Evolutionary conservation across 768 basidiomycete species (phyloP).

Genomic region (Porphyrellus cyaneotinctus): DNA sequence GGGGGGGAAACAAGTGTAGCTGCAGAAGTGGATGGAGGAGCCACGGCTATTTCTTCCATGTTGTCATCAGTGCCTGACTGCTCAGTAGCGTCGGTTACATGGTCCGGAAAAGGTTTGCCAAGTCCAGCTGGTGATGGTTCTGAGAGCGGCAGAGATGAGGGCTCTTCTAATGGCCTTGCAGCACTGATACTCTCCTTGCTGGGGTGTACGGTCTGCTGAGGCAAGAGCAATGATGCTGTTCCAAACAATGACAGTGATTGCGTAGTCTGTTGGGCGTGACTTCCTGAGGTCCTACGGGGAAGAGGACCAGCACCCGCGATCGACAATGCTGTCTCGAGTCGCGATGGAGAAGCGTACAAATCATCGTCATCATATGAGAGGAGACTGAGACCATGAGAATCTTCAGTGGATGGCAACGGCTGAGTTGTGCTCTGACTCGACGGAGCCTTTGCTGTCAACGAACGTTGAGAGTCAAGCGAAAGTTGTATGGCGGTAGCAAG

Average conservation of each 20-base stretch:
- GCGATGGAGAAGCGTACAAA: slow-evolving; percentile 46
- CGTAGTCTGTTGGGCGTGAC: slow-evolving; percentile 9
- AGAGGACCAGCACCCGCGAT: slow-evolving; percentile 57
- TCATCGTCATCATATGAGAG: slow-evolving; percentile 35
- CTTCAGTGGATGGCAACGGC: slow-evolving; percentile 5
- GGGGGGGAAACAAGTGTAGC: background rate
- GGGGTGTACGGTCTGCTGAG: slow-evolving; percentile 5
- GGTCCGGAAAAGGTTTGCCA: background rate
- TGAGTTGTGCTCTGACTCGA: slow-evolving; percentile 3
- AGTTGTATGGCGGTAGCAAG: slow-evolving; percentile 60
- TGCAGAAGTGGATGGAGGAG: background rate
- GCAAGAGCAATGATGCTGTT: slow-evolving; percentile 31
- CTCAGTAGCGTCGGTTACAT: slow-evolving; percentile 1
- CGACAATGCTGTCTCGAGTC: slow-evolving; percentile 63
- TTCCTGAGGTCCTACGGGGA: slow-evolving; percentile 19
- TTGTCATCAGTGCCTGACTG: slow-evolving; percentile 32
- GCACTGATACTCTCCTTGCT: background rate
- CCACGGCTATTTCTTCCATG: slow-evolving; percentile 35
- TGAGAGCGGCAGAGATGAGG: slow-evolving; percentile 3
- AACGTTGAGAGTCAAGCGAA: slow-evolving; percentile 42
- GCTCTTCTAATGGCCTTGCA: slow-evolving; percentile 4
- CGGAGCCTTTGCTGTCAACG: background rate
- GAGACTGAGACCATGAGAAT: background rate
- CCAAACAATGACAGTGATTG: slow-evolving; percentile 36
- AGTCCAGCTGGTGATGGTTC: background rate